Evolutionary conservation across 2,329 filamentous ascomycete genomes (phyloP).

Genomic region (Coniochaeta pulveracea): DNA sequence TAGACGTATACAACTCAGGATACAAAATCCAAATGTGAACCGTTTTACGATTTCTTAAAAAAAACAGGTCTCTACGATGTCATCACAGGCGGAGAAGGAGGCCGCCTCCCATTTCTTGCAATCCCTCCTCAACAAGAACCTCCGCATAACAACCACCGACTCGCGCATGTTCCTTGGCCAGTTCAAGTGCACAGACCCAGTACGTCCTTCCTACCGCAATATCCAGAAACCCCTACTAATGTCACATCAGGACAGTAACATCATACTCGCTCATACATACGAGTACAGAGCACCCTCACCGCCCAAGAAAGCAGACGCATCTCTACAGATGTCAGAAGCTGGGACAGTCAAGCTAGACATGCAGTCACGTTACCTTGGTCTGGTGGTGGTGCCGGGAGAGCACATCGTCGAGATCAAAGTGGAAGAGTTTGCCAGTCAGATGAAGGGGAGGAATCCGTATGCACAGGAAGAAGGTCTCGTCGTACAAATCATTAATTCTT

Average conservation of each 20-base stretch:
- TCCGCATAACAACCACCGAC: slow-evolving; percentile 73
- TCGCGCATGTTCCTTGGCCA: slow-evolving; percentile 79
- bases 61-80: no score
- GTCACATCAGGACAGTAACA: slow-evolving; percentile 60
- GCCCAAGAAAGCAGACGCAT: slow-evolving; percentile 23
- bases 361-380: slow-evolving; percentile 74
- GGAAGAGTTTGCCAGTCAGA: slow-evolving; percentile 59
- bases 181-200: slow-evolving; percentile 91
- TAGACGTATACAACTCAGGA: no score
- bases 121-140: slow-evolving; percentile 63
- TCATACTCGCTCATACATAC: slow-evolving; percentile 75
- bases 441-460: slow-evolving; percentile 18
- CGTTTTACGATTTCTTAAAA: no score
- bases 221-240: neutral
- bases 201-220: slow-evolving; percentile 28
- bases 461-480: no score
- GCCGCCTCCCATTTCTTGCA: slow-evolving; percentile 45
- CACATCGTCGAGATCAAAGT: slow-evolving; percentile 83
- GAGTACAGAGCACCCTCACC: slow-evolving; percentile 73
- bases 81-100: slow-evolving; percentile 40
- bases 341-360: slow-evolving; percentile 53
- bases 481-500: no score
- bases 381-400: slow-evolving; percentile 80
- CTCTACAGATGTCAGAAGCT: slow-evolving; percentile 19
- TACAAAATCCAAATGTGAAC: no score